phyloP scores from a whole-genome alignment of 2,329 filamentous ascomycete species.

The Rhinocladiella mackenziei region DNA sequence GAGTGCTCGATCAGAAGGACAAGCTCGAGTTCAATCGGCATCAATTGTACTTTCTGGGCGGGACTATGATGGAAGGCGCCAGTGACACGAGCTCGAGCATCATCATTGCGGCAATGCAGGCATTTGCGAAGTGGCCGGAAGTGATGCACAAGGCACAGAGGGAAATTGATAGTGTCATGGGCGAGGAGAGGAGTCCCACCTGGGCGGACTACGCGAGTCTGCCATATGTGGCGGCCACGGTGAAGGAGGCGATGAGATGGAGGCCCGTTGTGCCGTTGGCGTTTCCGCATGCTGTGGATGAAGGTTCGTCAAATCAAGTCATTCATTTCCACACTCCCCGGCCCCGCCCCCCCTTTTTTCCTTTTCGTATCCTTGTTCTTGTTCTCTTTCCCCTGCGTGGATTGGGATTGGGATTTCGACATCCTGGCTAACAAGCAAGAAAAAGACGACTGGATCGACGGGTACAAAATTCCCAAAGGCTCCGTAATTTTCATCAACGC shows the following conservation, averaged over 20 bases:
- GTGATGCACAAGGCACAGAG: constrained; percentile 43
- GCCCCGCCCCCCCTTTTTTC: too few relatives aligned
- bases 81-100: constrained; percentile 41
- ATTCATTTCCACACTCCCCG: too few relatives aligned
- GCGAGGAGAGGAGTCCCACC: constrained; percentile 32
- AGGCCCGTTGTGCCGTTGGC: constrained; percentile 45
- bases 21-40: constrained; percentile 34
- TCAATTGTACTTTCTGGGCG: constrained; percentile 40
- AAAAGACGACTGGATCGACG: constrained; percentile 43
- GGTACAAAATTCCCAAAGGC: constrained; percentile 47
- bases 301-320: constrained; percentile 24
- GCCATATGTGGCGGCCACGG: constrained; percentile 35
- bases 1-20: constrained; percentile 38
- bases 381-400: neutral
- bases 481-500: constrained; percentile 45
- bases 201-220: constrained; percentile 34
- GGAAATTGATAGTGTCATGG: constrained; percentile 42
- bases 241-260: constrained; percentile 37
- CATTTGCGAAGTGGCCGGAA: constrained; percentile 49
- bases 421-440: neutral
- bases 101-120: constrained; percentile 39
- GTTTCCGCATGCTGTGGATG: constrained; percentile 44
- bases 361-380: neutral
- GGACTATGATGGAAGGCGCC: constrained; percentile 36
- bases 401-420: neutral